These are phyloP conservation scores for Glebionis coronaria DNA, from an alignment of 129 eudicot genomes.

Conservation along the genomic window DNA sequence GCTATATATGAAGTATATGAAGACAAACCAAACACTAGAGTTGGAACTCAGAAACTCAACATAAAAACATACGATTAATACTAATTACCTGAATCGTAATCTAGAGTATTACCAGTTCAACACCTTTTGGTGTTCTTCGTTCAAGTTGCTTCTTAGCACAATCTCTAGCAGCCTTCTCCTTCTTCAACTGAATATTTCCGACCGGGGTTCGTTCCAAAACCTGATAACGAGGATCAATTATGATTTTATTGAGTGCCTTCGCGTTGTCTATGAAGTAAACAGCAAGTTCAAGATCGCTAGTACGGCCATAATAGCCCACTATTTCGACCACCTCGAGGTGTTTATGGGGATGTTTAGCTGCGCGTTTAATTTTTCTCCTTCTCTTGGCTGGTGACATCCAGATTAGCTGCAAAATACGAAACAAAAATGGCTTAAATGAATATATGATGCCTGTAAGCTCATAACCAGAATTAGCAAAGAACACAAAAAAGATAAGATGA, in stretches of 20 bases:
- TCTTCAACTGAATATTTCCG: constrained; percentile 34
- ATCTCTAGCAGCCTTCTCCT: constrained; percentile 50
- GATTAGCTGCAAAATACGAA: constrained; percentile 39
- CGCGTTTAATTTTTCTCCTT: constrained; percentile 44
- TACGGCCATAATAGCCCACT: constrained; percentile 59
- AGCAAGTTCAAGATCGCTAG: constrained; percentile 47
- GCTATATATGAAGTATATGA: neutral
- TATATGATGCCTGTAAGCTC: neutral
- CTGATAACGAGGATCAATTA: constrained; percentile 59
- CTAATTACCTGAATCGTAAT: neutral
- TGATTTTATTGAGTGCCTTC: constrained; percentile 38
- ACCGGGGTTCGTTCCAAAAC: constrained; percentile 42
- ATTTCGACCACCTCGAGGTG: constrained; percentile 49
- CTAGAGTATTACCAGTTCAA: constrained; percentile 49
- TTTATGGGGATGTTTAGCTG: constrained; percentile 34
- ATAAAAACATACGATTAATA: constrained; percentile 10
- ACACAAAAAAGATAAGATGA: constrained; percentile 1
- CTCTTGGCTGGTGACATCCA: constrained; percentile 63
- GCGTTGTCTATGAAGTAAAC: constrained; percentile 54
- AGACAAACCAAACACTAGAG: neutral
- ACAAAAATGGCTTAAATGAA: neutral
- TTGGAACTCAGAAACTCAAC: neutral
- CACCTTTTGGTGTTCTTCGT: constrained; percentile 39
- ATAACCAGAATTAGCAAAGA: neutral
- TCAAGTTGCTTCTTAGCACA: constrained; percentile 50